Conservation (phyloP, 1,284 basidiomycete genomes). For the Afroboletus lepidellus region DNA sequence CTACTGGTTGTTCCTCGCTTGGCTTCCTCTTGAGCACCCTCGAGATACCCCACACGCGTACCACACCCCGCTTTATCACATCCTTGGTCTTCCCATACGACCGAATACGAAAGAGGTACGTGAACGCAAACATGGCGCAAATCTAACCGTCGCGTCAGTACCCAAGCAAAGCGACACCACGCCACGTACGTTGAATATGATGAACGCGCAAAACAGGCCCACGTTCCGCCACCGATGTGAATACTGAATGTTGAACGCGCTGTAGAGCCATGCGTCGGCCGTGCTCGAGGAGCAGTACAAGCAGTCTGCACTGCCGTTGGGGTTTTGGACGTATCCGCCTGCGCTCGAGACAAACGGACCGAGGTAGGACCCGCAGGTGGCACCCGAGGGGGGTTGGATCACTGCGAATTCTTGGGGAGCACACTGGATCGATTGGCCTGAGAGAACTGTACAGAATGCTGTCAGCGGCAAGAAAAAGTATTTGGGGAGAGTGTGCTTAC, state of each 20-base stretch:
- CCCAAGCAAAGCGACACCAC: background rate
- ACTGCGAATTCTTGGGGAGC: conserved; percentile 59
- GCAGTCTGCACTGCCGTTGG: conserved; percentile 56
- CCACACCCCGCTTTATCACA: background rate
- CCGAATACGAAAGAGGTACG: conserved; percentile 40
- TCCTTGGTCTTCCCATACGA: conserved; percentile 18
- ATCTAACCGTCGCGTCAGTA: conserved; percentile 26
- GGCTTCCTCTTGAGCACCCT: background rate
- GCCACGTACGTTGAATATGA: conserved; percentile 47
- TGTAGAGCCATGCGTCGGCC: conserved; percentile 45
- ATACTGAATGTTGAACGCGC: conserved; percentile 49
- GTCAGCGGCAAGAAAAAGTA: background rate
- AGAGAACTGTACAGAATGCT: conserved; percentile 17
- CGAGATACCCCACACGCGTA: background rate
- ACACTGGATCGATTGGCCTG: conserved; percentile 68
- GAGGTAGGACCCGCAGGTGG: conserved; percentile 73
- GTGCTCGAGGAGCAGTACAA: conserved; percentile 60
- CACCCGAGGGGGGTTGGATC: conserved; percentile 69
- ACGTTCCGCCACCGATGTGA: conserved; percentile 50
- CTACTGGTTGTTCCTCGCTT: no score
- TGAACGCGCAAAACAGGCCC: conserved; percentile 46
- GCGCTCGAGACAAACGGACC: conserved; percentile 57
- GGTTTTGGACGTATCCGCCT: conserved; percentile 81
- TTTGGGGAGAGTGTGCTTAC: conserved; percentile 25
- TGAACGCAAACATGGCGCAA: conserved; percentile 32